Evolutionary conservation across 495 filamentous ascomycete genomes (phyloP).

Genomic region (Daldinia caldariorum): DNA sequence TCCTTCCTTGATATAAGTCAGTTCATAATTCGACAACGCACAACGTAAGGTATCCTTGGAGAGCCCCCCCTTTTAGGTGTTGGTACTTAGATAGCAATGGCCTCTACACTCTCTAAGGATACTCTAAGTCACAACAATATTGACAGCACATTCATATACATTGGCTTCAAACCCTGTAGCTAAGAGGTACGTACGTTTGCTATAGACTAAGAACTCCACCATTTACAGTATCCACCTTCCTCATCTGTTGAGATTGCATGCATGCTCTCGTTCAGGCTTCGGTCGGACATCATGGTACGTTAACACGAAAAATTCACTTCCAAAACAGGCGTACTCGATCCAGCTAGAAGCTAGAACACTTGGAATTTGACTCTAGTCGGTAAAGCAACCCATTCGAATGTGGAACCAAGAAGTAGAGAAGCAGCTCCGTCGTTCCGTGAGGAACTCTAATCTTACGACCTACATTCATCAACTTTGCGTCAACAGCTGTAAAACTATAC

Average conservation of each 20-base stretch:
- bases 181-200: neutral
- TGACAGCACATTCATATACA: neutral
- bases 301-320: neutral
- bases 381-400: neutral
- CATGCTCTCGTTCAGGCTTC: neutral
- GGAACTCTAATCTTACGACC: too few species aligned
- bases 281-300: neutral
- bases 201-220: neutral
- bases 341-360: neutral
- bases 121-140: neutral
- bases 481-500: too few species aligned
- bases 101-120: neutral
- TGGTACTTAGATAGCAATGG: too few species aligned
- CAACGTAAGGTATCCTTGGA: too few species aligned
- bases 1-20: too few species aligned
- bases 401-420: too few species aligned
- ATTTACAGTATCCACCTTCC: neutral
- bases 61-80: too few species aligned
- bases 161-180: too few species aligned
- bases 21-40: too few species aligned
- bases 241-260: constrained; percentile 1
- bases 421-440: too few species aligned
- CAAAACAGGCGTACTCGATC: neutral
- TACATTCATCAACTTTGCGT: too few species aligned
- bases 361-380: neutral